Evolutionary conservation across 768 basidiomycete species (phyloP).

Genomic region (Dacryopinax spathularia): DNA sequence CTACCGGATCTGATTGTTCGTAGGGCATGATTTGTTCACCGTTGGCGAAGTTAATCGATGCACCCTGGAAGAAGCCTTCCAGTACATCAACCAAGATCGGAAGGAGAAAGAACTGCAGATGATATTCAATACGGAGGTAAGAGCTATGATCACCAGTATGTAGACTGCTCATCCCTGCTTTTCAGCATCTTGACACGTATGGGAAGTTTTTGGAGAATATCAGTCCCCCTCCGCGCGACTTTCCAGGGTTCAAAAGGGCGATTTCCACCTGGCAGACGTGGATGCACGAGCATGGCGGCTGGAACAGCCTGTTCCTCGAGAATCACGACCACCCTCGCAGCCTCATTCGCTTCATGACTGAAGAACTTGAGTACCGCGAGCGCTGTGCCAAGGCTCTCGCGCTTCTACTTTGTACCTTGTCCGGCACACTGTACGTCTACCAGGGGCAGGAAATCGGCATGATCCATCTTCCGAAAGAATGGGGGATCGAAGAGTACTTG

Average conservation of each 20-base stretch:
- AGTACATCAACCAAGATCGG: not conserved
- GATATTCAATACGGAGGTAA: not conserved
- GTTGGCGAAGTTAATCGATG: slow-evolving; percentile 47
- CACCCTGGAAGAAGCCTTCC: not conserved
- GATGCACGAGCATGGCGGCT: slow-evolving; percentile 45
- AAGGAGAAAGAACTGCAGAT: slow-evolving; percentile 19
- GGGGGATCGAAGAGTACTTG: slow-evolving; percentile 61
- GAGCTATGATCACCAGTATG: no score
- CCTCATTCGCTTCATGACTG: slow-evolving; percentile 53
- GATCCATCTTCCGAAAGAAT: slow-evolving; percentile 44
- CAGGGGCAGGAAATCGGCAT: slow-evolving; percentile 64
- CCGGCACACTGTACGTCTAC: slow-evolving; percentile 59
- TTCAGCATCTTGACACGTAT: not conserved
- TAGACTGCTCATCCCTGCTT: no score
- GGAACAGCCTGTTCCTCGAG: slow-evolving; percentile 57
- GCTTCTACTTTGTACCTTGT: slow-evolving; percentile 43
- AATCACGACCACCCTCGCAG: slow-evolving; percentile 56
- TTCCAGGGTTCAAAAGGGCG: slow-evolving; percentile 37
- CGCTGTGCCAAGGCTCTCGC: slow-evolving; percentile 51
- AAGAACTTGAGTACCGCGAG: slow-evolving; percentile 39
- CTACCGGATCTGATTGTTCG: no score
- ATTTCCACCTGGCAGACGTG: slow-evolving; percentile 40
- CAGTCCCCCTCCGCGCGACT: slow-evolving; percentile 32
- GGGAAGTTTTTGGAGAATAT: not conserved
- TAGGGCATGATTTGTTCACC: slow-evolving; percentile 45